Evolutionary conservation across 2,329 filamentous ascomycete species (phyloP).

Genomic region (Colletotrichum tanaceti): DNA sequence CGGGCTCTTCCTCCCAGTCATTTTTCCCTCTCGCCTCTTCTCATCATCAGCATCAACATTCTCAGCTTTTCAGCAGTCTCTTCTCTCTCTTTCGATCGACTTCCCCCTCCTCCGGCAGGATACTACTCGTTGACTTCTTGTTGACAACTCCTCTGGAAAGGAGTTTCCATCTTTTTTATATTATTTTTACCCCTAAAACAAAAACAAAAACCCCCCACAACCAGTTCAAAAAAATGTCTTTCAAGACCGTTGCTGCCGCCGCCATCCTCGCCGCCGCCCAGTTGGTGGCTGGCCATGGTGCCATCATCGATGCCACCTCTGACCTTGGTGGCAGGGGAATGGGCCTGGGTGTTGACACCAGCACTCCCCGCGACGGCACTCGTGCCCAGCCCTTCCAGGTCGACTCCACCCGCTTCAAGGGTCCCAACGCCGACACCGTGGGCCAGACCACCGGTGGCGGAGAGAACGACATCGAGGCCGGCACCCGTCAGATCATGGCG

Average conservation of each 20-base stretch:
- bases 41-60: slow-evolving; percentile 35
- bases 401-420: slow-evolving; percentile 71
- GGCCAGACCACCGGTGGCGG: slow-evolving; percentile 70
- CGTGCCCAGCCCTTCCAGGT: slow-evolving; percentile 70
- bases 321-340: slow-evolving; percentile 67
- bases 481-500: slow-evolving; percentile 67
- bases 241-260: slow-evolving; percentile 53
- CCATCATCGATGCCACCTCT: slow-evolving; percentile 69
- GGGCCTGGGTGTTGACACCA: slow-evolving; percentile 62
- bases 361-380: slow-evolving; percentile 72
- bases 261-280: slow-evolving; percentile 64
- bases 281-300: slow-evolving; percentile 70
- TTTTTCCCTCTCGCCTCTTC: neutral
- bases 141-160: slow-evolving; percentile 38
- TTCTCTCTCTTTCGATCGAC: slow-evolving; percentile 22
- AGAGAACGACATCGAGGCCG: slow-evolving; percentile 66
- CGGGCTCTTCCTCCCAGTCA: slow-evolving; percentile 9
- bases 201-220: too few species aligned
- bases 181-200: neutral
- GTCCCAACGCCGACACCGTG: slow-evolving; percentile 61
- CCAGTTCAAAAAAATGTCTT: slow-evolving; percentile 46
- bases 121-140: too few species aligned
- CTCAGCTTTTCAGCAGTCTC: slow-evolving; percentile 33
- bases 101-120: slow-evolving; percentile 40
- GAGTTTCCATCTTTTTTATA: slow-evolving; percentile 35